Base-by-base conservation (phyloP, 495 filamentous ascomycete genomes). In the Penicillium malachiteum region DNA sequence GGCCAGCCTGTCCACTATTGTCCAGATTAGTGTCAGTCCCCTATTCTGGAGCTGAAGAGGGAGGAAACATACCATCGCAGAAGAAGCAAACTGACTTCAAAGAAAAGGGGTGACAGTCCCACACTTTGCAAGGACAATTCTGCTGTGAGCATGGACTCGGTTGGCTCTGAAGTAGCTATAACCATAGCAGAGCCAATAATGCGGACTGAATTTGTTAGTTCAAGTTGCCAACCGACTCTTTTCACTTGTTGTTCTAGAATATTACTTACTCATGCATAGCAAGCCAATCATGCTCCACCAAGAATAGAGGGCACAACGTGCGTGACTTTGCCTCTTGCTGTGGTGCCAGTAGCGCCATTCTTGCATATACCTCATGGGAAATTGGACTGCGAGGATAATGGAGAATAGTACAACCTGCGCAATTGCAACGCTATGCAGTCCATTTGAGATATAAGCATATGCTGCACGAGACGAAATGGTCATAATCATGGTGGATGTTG, bases 281-380 rank as follows among this genome's bases (percentile, higher is more conserved):
- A 70, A n/a, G 11, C 70, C 70, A 42, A 67, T 44, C 58, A 72
- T 60, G 10, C 65, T 66, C 39, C 45, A 67, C 63, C 70, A 69
- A 18, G 64, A 67, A 39, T 70, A 72, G 30, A 69, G 17, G 14
- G 58, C 42, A 35, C 70, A 70, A 3, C 67, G 64, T 11, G 45
- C 39, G n/a, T 33, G 17, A 14, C 45, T 57, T 47, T 61, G 50
- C 4, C 54, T 62, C 51, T 66, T 70, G 11, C 39, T 41, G 37
- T 72, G 67, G 44, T 70, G 70, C 67, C 70, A 72, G 47, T 70
- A 72, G 7, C 43, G 57, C 57, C 62, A 64, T 49, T 70, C 70
- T 47, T 72, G 70, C 32, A 58, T 54, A 30, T 55, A 72, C 39
- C 67, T 56, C 6, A 58, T 57, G 12, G 55, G 21, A 34, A 67